These are phyloP conservation scores for Lasiodiplodia theobromae DNA, from an alignment of 2,329 filamentous ascomycete genomes.

Conservation along the genomic window DNA sequence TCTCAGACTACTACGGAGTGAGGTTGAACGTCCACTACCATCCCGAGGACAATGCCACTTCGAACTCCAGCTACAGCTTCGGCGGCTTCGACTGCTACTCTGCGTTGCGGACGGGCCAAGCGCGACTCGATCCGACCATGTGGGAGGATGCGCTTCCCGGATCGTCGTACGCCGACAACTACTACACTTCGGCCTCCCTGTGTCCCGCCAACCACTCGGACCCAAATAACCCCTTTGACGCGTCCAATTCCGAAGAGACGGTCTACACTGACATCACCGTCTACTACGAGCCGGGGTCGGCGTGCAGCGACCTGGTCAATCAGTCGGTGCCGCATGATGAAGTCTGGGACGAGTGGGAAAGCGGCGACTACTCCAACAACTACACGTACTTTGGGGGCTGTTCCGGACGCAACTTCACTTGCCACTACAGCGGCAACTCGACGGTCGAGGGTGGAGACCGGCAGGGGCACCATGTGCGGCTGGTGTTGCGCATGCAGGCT, in stretches of 20 bases:
- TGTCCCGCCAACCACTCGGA: slow-evolving; percentile 9
- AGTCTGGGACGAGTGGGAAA: not conserved
- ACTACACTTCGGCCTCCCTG: not conserved
- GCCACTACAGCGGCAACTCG: not conserved
- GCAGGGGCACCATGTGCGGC: not conserved
- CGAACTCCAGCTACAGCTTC: not conserved
- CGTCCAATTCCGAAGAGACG: not conserved
- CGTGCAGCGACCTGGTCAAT: not conserved
- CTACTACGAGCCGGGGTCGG: not conserved
- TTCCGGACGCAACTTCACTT: not conserved
- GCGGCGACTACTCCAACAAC: not conserved
- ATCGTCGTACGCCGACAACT: not conserved
- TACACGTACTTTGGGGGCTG: not conserved
- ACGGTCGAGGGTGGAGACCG: not conserved
- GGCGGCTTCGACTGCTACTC: not conserved
- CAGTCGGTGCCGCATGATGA: not conserved
- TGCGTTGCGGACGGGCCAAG: slow-evolving; percentile 5
- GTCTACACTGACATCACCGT: not conserved
- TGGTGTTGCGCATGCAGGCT: slow-evolving; percentile 43
- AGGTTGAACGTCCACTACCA: slow-evolving; percentile 10
- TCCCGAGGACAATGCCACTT: not conserved
- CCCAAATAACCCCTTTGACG: slow-evolving; percentile 4
- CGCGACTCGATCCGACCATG: not conserved
- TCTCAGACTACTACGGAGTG: slow-evolving; percentile 29
- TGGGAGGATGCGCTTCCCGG: not conserved